These are phyloP conservation scores for Colletotrichum somersetense DNA, from an alignment of 2,329 filamentous ascomycete species.

Conservation along the genomic window DNA sequence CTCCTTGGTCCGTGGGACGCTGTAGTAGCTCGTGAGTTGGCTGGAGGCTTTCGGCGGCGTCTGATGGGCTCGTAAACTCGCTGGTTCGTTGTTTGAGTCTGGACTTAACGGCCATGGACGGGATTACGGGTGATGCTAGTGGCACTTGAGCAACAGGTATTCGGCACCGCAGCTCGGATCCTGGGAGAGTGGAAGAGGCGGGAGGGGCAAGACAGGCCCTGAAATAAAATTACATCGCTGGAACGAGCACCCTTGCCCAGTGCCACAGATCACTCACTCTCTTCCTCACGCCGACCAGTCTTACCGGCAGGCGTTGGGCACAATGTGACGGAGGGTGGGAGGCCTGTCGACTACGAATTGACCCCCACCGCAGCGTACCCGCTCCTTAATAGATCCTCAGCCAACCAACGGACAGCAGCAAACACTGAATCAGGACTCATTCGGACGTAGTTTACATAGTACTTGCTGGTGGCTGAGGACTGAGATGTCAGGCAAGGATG, in stretches of 20 bases:
- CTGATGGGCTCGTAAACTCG: slow-evolving; percentile 24
- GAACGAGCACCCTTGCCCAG: slow-evolving; percentile 37
- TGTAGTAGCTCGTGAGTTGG: slow-evolving; percentile 1
- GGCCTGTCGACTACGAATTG: slow-evolving; percentile 18
- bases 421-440: slow-evolving; percentile 8
- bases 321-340: not conserved
- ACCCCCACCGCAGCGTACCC: slow-evolving; percentile 9
- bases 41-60: slow-evolving; percentile 35
- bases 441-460: not conserved
- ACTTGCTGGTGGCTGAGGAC: slow-evolving; percentile 8
- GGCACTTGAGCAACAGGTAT: slow-evolving; percentile 35
- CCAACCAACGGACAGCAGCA: slow-evolving; percentile 9
- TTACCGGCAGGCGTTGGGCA: slow-evolving; percentile 20
- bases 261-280: slow-evolving; percentile 20
- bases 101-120: slow-evolving; percentile 20
- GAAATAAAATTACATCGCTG: slow-evolving; percentile 41
- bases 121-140: slow-evolving; percentile 35
- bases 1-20: slow-evolving; percentile 29
- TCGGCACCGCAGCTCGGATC: slow-evolving; percentile 8
- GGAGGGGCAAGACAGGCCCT: slow-evolving; percentile 39
- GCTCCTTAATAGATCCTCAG: not conserved
- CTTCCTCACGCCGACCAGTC: slow-evolving; percentile 1
- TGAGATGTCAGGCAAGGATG: slow-evolving; percentile 35
- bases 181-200: slow-evolving; percentile 26
- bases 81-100: slow-evolving; percentile 38